Conservation (phyloP, 768 basidiomycete species). For the Leccinum subgranulosum region DNA sequence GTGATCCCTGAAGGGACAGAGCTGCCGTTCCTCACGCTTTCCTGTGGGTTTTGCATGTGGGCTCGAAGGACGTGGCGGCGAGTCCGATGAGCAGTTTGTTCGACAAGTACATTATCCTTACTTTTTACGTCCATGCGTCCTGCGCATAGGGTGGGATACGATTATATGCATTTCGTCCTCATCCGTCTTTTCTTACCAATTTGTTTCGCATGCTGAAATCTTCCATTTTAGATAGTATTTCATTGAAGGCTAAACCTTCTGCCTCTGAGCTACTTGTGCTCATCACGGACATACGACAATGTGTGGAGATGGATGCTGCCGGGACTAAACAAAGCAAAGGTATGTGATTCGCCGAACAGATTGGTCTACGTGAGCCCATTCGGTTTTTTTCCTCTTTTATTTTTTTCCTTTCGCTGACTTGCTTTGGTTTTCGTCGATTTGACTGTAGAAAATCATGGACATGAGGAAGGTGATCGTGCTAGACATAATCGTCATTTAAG, state of each 20-base stretch:
- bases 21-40: too few species aligned
- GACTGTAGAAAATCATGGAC: constrained; percentile 52
- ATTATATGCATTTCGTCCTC: neutral
- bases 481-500: constrained; percentile 69
- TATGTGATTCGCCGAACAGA: neutral
- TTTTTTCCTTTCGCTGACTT: constrained; percentile 2
- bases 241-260: constrained; percentile 74
- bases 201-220: constrained; percentile 8
- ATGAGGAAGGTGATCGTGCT: constrained; percentile 63
- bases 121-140: neutral
- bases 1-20: too few species aligned
- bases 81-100: constrained; percentile 53
- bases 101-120: constrained; percentile 42
- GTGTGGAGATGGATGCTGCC: constrained; percentile 70
- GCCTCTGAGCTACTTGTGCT: constrained; percentile 65
- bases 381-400: neutral
- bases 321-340: constrained; percentile 16
- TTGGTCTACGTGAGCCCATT: constrained; percentile 28
- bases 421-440: neutral
- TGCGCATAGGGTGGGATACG: neutral
- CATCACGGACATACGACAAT: constrained; percentile 67
- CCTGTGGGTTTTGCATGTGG: too few species aligned
- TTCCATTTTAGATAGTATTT: constrained; percentile 52
- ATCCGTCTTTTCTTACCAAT: neutral
- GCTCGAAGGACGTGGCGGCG: too few species aligned